These are phyloP conservation scores for Neurospora intermedia DNA, from an alignment of 495 filamentous ascomycete genomes.

Conservation along the genomic window DNA sequence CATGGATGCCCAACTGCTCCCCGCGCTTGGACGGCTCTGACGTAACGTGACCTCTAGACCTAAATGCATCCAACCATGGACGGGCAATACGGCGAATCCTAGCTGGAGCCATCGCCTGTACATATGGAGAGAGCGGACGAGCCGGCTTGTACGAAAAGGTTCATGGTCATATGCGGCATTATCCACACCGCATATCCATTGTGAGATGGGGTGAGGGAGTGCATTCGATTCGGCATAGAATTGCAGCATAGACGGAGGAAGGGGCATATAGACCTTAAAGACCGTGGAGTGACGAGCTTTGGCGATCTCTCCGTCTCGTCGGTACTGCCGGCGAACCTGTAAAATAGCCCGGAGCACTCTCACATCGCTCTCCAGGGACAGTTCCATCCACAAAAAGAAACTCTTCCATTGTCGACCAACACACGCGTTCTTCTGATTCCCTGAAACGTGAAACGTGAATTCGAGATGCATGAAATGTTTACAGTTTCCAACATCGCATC, in stretches of 20 bases:
- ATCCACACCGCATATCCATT: constrained; percentile 13
- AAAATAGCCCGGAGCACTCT: constrained; percentile 23
- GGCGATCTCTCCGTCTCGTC: constrained; percentile 21
- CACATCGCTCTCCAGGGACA: constrained; percentile 10
- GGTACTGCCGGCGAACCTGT: constrained; percentile 21
- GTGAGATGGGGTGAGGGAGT: constrained; percentile 17
- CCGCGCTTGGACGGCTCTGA: constrained; percentile 4
- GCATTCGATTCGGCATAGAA: constrained; percentile 25
- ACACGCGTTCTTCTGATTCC: not conserved
- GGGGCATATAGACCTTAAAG: constrained; percentile 22
- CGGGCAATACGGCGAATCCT: constrained; percentile 15
- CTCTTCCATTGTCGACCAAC: constrained; percentile 12
- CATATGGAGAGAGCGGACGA: constrained; percentile 14
- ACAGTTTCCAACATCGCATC: not conserved
- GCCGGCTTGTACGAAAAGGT: constrained; percentile 21
- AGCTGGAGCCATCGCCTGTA: constrained; percentile 18
- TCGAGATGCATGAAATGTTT: not conserved
- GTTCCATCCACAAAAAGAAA: constrained; percentile 18
- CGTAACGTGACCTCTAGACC: constrained; percentile 11
- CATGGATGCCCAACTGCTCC: not conserved
- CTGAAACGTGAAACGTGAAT: not conserved
- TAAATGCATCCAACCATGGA: constrained; percentile 13
- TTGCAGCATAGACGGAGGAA: constrained; percentile 26
- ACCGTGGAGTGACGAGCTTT: constrained; percentile 21
- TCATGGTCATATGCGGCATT: constrained; percentile 13